phyloP scores from a whole-genome alignment of 2,329 filamentous ascomycete genomes.

The Dothideomycetes sp. region DNA sequence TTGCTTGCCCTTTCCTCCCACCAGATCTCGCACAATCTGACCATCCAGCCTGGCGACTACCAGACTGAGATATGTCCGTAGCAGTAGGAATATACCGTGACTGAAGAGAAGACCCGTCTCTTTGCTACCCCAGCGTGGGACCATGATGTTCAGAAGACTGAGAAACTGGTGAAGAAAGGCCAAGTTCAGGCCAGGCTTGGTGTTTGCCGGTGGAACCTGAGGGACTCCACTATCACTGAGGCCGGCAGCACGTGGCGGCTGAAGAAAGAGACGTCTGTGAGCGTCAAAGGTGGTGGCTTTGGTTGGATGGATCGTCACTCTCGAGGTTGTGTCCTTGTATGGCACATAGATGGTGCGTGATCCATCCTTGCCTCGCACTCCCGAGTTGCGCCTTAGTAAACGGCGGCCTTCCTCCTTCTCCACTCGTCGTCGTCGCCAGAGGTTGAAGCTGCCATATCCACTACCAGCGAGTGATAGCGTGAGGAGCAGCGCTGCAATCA shows the following conservation, averaged over 20 bases:
- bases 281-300: slow-evolving; percentile 94
- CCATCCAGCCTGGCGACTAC: slow-evolving; percentile 88
- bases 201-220: slow-evolving; percentile 73
- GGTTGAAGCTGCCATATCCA: slow-evolving; percentile 66
- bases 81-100: slow-evolving; percentile 79
- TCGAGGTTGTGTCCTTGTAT: slow-evolving; percentile 76
- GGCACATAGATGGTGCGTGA: slow-evolving; percentile 92
- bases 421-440: slow-evolving; percentile 61
- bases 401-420: slow-evolving; percentile 76
- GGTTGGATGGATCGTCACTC: slow-evolving; percentile 82
- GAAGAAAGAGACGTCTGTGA: slow-evolving; percentile 83
- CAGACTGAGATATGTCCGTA: slow-evolving; percentile 87
- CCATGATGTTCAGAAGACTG: slow-evolving; percentile 93
- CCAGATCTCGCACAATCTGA: slow-evolving; percentile 89
- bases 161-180: slow-evolving; percentile 96
- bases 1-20: slow-evolving; percentile 81
- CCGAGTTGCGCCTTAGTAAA: slow-evolving; percentile 82
- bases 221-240: slow-evolving; percentile 52
- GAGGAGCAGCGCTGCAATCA: slow-evolving; percentile 67
- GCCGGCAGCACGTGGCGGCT: slow-evolving; percentile 74
- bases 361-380: slow-evolving; percentile 86
- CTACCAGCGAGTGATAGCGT: slow-evolving; percentile 67
- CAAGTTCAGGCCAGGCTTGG: slow-evolving; percentile 87
- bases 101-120: slow-evolving; percentile 83
- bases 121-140: slow-evolving; percentile 89